Evolutionary conservation across 1,139 yeast species (phyloP).

Genomic region (Geotrichum fermentans): DNA sequence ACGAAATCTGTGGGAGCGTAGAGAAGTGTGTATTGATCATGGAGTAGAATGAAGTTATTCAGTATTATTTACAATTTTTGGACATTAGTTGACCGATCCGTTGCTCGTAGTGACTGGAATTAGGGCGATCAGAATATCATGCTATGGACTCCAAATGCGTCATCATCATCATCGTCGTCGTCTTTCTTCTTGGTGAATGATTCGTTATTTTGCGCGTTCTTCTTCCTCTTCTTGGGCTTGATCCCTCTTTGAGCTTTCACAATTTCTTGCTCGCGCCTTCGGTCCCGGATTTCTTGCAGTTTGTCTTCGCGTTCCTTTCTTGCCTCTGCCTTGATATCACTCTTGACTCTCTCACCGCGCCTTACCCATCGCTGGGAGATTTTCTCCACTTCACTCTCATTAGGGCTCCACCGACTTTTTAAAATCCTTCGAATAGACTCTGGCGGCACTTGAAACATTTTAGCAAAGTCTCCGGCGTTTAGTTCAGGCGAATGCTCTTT

Average conservation of each 20-base stretch:
- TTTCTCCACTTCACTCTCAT: slow-evolving; percentile 45
- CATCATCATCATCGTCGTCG: slow-evolving; percentile 3
- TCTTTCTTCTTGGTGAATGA: not conserved
- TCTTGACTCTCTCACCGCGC: slow-evolving; percentile 41
- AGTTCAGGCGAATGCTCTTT: slow-evolving; percentile 54
- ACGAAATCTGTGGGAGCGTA: no score
- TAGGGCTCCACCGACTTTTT: slow-evolving; percentile 73
- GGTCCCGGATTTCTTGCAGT: slow-evolving; percentile 7
- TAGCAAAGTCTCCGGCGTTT: slow-evolving; percentile 56
- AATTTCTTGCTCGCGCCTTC: slow-evolving; percentile 8
- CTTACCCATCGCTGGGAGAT: slow-evolving; percentile 49
- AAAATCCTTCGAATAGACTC: slow-evolving; percentile 79
- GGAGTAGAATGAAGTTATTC: no score
- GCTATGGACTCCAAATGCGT: slow-evolving; percentile 6
- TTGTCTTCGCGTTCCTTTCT: slow-evolving; percentile 15
- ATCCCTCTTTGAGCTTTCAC: slow-evolving; percentile 13
- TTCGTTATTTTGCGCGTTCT: not conserved
- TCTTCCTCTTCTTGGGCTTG: not conserved
- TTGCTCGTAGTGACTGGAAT: no score
- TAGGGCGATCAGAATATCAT: slow-evolving; percentile 19
- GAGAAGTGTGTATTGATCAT: no score
- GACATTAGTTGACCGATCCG: no score
- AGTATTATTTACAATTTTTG: no score
- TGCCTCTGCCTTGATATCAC: slow-evolving; percentile 13
- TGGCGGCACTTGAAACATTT: slow-evolving; percentile 66